These are phyloP conservation scores for Aegilops tauschii DNA, from an alignment of 176 grass and related monocot genomes.

Conservation along the genomic window DNA sequence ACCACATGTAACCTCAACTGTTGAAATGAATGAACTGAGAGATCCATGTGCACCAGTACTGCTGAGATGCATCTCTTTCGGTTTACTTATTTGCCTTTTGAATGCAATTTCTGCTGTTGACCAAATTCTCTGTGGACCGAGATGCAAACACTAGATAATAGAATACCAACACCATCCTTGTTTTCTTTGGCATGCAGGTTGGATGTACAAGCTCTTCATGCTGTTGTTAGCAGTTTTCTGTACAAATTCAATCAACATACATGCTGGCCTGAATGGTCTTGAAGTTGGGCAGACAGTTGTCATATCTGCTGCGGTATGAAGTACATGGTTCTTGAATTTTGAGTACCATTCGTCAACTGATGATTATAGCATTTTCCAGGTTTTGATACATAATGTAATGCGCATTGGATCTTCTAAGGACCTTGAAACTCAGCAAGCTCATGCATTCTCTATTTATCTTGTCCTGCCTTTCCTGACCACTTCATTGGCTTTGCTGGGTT, in stretches of 20 bases:
- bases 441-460: slow-evolving; percentile 98
- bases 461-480: slow-evolving; percentile 82
- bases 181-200: slow-evolving; percentile 49
- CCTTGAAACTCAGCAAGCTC: slow-evolving; percentile 81
- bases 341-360: slow-evolving; percentile 16
- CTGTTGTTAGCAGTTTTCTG: slow-evolving; percentile 91
- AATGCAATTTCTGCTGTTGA: background rate
- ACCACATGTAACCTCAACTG: background rate
- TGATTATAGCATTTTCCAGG: slow-evolving; percentile 44
- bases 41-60: background rate
- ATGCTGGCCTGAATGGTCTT: slow-evolving; percentile 95
- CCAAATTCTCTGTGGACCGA: background rate
- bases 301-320: slow-evolving; percentile 90
- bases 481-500: slow-evolving; percentile 85
- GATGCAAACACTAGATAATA: background rate
- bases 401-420: slow-evolving; percentile 90
- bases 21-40: slow-evolving; percentile 8
- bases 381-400: slow-evolving; percentile 99
- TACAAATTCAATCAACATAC: slow-evolving; percentile 99
- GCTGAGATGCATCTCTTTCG: background rate
- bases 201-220: slow-evolving; percentile 96
- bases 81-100: slow-evolving; percentile 22
- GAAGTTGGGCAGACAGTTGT: slow-evolving; percentile 96
- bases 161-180: background rate
- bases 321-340: background rate